Base-by-base conservation (phyloP, 2,329 filamentous ascomycete genomes). In the Trichophyton mentagrophytes region DNA sequence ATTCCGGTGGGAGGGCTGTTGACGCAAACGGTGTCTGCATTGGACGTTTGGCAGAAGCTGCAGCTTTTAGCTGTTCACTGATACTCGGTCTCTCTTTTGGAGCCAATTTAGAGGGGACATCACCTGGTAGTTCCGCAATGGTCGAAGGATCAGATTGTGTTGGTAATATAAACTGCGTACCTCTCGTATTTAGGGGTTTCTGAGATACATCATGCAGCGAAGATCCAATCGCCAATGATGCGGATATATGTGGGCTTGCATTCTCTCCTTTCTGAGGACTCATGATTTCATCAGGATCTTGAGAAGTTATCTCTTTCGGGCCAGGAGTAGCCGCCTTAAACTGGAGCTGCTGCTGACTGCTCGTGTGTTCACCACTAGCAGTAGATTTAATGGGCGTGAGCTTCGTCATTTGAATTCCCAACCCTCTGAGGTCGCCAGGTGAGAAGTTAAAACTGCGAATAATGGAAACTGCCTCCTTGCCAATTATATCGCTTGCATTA, bases 381-480 rank as follows among this genome's bases (percentile, higher is more conserved):
- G 74, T 69, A 68, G 73, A 57, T 57, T 89, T 95, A 67, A 93
- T 76, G 0, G 87, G 84, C 67, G 96, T 90, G 3, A 99, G 80
- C 71, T 90, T 96, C 13, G 90, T 93, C 84, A 97, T 88, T 70
- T 96, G 92, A 0, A 97, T 82, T 0, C 93, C 93, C 8, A 99
- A 78, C 0, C 93, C 93, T 68, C 93, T 83, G n/a, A 99, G 79
- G 70, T 99, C 93, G 8, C 92, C 93, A 0, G 93, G 90, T 1
- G 87, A 89, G 67, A 97, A 90, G 25, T 82, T 86, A 71, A 89
- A 92, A 1, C 87, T 85, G 60, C 87, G 85, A 60, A 99, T 75
- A 58, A 96, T 87, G 0, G 86, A 85, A n/a, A 96, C 78, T 0
- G 90, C 88, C 72, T 97, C 91, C 69, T 87, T 90, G 0, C 85